These are phyloP conservation scores for Serendipita indica DNA, from an alignment of 768 basidiomycete genomes.

Conservation along the genomic window DNA sequence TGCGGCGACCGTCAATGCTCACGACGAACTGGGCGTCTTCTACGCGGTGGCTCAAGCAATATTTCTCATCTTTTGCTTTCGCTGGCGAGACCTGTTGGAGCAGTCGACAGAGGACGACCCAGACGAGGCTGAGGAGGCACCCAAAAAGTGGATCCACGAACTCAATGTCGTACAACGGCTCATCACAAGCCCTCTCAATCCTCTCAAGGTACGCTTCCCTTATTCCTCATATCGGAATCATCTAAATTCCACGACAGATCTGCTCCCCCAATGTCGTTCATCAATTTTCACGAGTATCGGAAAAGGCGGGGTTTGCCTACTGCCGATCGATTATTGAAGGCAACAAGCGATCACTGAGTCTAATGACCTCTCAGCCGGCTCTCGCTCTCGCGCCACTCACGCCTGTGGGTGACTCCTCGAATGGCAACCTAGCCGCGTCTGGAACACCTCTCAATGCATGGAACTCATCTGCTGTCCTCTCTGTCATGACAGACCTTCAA, in stretches of 20 bases:
- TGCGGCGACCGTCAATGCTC: constrained; percentile 16
- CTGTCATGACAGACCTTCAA: constrained; percentile 52
- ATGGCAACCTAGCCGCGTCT: too few species aligned
- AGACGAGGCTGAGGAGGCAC: constrained; percentile 30
- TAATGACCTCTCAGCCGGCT: constrained; percentile 17
- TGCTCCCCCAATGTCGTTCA: constrained; percentile 82
- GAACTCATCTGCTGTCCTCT: neutral
- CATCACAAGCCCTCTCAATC: constrained; percentile 72
- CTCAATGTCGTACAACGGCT: constrained; percentile 65
- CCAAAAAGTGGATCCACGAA: constrained; percentile 73
- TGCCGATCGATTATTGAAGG: constrained; percentile 84
- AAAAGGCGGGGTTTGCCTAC: constrained; percentile 81
- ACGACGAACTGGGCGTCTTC: constrained; percentile 51
- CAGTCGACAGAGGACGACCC: constrained; percentile 42
- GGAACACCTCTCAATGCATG: too few species aligned
- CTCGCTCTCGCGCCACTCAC: constrained; percentile 13
- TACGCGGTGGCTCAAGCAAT: constrained; percentile 86
- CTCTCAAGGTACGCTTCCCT: constrained; percentile 50
- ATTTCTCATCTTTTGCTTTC: constrained; percentile 94
- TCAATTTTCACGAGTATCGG: constrained; percentile 89
- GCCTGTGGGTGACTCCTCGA: constrained; percentile 6
- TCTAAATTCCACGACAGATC: constrained; percentile 32
- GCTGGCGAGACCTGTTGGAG: constrained; percentile 70
- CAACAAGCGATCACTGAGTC: constrained; percentile 58
- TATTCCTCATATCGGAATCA: neutral